These are phyloP conservation scores for Epithele typhae DNA, from an alignment of 768 basidiomycete genomes.

Conservation along the genomic window DNA sequence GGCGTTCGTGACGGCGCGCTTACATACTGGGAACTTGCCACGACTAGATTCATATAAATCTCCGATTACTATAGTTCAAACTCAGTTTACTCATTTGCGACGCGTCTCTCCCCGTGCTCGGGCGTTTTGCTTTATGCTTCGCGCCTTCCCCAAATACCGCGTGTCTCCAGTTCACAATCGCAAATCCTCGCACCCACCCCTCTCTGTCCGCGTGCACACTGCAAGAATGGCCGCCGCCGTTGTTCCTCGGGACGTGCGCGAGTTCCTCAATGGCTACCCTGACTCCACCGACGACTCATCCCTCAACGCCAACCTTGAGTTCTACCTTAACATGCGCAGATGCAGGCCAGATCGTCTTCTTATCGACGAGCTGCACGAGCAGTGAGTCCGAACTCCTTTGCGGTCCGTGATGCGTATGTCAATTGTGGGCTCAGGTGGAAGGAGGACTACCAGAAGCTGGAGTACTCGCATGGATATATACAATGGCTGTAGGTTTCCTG, in stretches of 20 bases:
- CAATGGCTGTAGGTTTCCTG: constrained; percentile 65
- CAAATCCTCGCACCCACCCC: neutral
- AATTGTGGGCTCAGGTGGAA: constrained; percentile 45
- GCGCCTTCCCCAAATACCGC: neutral
- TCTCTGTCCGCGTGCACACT: neutral
- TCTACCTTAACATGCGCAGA: constrained; percentile 53
- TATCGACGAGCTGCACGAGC: constrained; percentile 59
- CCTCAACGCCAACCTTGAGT: constrained; percentile 47
- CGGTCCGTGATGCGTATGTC: neutral
- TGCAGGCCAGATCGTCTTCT: constrained; percentile 59
- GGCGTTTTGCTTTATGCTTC: neutral
- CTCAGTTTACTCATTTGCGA: neutral
- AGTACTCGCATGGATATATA: constrained; percentile 68
- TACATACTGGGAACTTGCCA: neutral
- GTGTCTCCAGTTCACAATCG: neutral
- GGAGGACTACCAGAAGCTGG: constrained; percentile 57
- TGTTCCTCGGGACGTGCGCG: constrained; percentile 50
- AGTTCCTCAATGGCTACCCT: constrained; percentile 56
- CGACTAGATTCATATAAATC: neutral
- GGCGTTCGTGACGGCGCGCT: constrained; percentile 1
- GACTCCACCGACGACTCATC: constrained; percentile 33
- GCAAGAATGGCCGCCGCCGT: neutral
- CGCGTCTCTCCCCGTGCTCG: constrained; percentile 3
- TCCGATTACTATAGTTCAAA: neutral
- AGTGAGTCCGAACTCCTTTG: constrained; percentile 31